Evolutionary conservation across 768 basidiomycete species (phyloP), one percentile per base, ranked within the genome.

Genomic region (Suillus brevipes): DNA sequence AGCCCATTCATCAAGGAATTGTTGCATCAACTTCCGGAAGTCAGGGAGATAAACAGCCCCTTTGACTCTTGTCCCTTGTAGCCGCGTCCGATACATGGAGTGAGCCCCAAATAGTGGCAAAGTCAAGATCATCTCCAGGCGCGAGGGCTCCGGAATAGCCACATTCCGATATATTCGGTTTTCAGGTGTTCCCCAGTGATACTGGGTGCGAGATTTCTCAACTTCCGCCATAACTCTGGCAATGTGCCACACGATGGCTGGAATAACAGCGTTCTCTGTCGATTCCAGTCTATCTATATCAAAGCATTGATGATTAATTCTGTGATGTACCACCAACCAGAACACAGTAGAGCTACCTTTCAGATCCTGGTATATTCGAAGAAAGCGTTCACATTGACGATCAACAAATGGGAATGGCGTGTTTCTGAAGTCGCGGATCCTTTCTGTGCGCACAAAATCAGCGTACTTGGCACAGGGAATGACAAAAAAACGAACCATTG

Each of bases 391-490:
- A 16, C 42, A 36, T 55, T 74, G 71, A 7, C 62, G 37, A 47
- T 72, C 71, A 12, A 59, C 69, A 62, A 67, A 74, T 14, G 73
- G 71, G 38, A 72, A 74, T 12, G 66, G 55, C 8, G 73, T 74
- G 1, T 69, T 66, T 40, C 66, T 68, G 40, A 52, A 62, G n/a
- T 71, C 66, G n/a, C 70, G 52, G 4, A 72, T 68, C 34, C 63
- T 52, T 62, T 74, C 73, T 70, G 31, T 31, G 31, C 4, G 31
- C 31, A 31, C n/a, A 31, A 31, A 31, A 28, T 31, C 31, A 31
- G 31, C 31, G 31, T 31, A 31, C 31, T 31, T 31, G 4, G 31
- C 31, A 31, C 31, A 31, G 31, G 31, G 31, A 31, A 31, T 31
- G 31, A 31, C 31, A 31, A 31, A 31, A 31, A 31, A 31, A 31